Base-by-base conservation (phyloP, 345 rosid species). In the Populus alba region DNA sequence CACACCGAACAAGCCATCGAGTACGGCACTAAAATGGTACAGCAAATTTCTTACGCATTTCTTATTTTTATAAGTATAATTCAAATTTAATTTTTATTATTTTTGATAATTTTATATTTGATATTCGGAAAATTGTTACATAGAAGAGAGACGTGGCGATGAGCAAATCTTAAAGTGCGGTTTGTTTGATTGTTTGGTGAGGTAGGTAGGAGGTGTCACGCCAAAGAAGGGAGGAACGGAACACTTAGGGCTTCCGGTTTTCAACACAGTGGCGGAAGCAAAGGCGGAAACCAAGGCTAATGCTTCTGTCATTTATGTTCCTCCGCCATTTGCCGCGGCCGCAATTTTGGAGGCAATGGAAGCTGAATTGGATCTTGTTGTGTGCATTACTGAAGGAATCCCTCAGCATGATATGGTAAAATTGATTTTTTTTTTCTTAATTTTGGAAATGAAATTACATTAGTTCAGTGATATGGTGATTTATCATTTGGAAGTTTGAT, bases 1-100 rank as follows among this genome's bases (percentile, higher is more conserved):
- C 98, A 96, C 88, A 92, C 99, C 55, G 99, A 94, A 65, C 98
- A 94, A 83, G 99, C 98, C 86, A 94, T 94, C 67, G 98, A 96
- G 77, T 94, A 92, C 74, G 99, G 97, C 87, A 96, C 99, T 65
- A 92, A 96, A 82, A 94, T 96, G 97, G 99, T 92, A 84, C 3
- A 15, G 15, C 10, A 45, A 8, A 9, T 51, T 51, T 45, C 43
- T 22, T 65, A 15, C 17, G 29, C 35, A 16, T 17, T 17, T 68
- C 35, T 41, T 41, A 11, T 41, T 33, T 6, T 66, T 31, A 15
- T 4, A 25, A 18, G 18, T 18, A 39, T 39, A 39, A 39, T 35
- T 39, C 35, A 38, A 9, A 22, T 22, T 15, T 47, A 5, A 45
- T 57, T 35, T 70, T 55, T 33, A 33, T 9, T 66, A 29, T 33